Conservation (phyloP, 192 early-diverging fungal species). For the Coemansia sp. region DNA sequence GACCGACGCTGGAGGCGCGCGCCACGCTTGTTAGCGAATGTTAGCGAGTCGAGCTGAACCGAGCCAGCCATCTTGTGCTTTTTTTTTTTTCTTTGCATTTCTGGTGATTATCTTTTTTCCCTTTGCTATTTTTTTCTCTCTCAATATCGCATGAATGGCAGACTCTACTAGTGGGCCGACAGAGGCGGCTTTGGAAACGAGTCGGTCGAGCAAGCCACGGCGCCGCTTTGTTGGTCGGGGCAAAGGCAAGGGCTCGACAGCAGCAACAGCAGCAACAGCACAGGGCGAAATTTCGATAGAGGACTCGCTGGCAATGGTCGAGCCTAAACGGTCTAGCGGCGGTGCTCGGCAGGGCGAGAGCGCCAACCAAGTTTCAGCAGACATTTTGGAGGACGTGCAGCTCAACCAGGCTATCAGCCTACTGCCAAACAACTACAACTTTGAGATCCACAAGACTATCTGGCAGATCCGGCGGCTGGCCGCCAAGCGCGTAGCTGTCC, state of each 20-base stretch:
- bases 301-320: constrained; percentile 38
- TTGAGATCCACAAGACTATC: constrained; percentile 97
- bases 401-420: constrained; percentile 83
- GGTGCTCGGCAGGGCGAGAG: constrained; percentile 12
- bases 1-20: not conserved
- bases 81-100: not conserved
- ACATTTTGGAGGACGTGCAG: constrained; percentile 74
- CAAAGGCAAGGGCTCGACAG: constrained; percentile 6
- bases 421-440: constrained; percentile 95
- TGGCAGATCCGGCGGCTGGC: constrained; percentile 76
- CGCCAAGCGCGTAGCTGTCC: constrained; percentile 86
- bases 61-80: not conserved
- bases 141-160: not conserved
- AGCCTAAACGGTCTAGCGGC: not conserved
- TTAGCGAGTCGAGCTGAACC: not conserved
- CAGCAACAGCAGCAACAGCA: not conserved
- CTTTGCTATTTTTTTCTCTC: not conserved
- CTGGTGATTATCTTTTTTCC: too few relatives aligned
- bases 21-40: not conserved
- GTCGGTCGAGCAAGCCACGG: constrained; percentile 32
- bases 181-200: not conserved
- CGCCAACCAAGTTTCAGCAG: constrained; percentile 77
- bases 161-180: not conserved
- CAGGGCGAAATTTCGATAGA: constrained; percentile 38
- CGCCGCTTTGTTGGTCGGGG: constrained; percentile 47